Conservation (phyloP, 345 rosid genomes). For the Melastoma malabathricum region DNA sequence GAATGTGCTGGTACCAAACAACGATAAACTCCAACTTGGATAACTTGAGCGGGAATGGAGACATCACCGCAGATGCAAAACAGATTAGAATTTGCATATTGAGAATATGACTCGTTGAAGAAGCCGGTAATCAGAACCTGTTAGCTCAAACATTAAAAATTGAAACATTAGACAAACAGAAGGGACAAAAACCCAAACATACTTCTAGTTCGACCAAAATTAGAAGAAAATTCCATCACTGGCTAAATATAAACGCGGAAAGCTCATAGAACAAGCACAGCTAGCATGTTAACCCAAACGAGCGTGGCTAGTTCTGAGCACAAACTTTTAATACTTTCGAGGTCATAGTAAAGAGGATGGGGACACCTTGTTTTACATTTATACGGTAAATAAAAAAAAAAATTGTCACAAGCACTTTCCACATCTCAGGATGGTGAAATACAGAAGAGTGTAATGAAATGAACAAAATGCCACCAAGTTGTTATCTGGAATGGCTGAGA, state of each 20-base stretch:
- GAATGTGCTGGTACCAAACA: slow-evolving; percentile 56
- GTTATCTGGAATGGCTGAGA: not conserved
- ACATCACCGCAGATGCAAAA: slow-evolving; percentile 65
- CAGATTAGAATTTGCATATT: slow-evolving; percentile 44
- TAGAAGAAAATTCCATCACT: too few relatives aligned
- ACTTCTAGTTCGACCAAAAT: too few relatives aligned
- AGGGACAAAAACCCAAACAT: not conserved
- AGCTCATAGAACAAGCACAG: too few relatives aligned
- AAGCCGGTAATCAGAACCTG: slow-evolving; percentile 48
- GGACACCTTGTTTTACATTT: too few relatives aligned
- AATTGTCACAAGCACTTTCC: too few relatives aligned
- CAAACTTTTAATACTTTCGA: too few relatives aligned
- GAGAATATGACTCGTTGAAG: slow-evolving; percentile 38
- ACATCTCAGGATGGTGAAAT: too few relatives aligned
- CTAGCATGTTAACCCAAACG: too few relatives aligned
- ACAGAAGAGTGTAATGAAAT: not conserved
- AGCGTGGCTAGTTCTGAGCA: too few relatives aligned
- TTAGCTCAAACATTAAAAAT: slow-evolving; percentile 17
- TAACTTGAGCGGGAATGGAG: slow-evolving; percentile 38
- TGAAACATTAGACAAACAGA: slow-evolving; percentile 14
- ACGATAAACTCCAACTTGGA: slow-evolving; percentile 78
- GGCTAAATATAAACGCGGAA: too few relatives aligned
- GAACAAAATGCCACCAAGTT: slow-evolving; percentile 3
- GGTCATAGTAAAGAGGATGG: too few relatives aligned
- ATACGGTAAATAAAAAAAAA: too few relatives aligned